Base-by-base conservation (phyloP, 2,329 filamentous ascomycete genomes). In the Nemania sp. region DNA sequence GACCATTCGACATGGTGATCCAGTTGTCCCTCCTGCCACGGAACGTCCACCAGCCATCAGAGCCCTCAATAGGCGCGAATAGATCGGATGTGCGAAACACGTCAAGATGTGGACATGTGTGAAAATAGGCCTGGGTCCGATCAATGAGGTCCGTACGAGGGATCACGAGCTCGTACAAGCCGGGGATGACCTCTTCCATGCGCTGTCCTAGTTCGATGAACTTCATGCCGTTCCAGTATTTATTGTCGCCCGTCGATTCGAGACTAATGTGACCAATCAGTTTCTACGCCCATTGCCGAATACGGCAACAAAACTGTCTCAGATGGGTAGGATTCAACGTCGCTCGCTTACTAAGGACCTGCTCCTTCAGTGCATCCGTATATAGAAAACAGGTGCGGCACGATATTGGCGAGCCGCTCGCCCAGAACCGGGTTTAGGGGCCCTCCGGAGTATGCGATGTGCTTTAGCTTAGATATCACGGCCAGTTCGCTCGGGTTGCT, bases 1-100 rank as follows among this genome's bases (percentile, higher is more conserved):
- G 71, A 1, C 72, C 72, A 31, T 72, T 75, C 34, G 75, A 71
- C 60, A 75, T 77, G 17, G 72, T 73, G 2, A 72, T 71, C 61
- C 64, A 66, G 47, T 66, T 66, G 30, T 67, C 63, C 2, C 59
- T 57, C 34, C 64, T 61, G 4, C 65, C 75, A 28, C 72, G 75
- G 52, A 76, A 77, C 60, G 66, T 69, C 62, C 68, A 68, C 41
- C 73, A 75, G 15, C 75, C 75, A 6, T 75, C 73, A 54, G 64
- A 65, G 15, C 69, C 75, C 30, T 66, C 62, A 6, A 68, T 72
- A 1, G 70, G 70, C 1, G 70, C 69, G 14, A 74, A 77, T 19
- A 76, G 74, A 43, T 77, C 76, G 51, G 66, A 75, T 1, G 75
- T 73, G 5, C 62, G 64, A 39, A 59, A 68, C 6, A 69, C 70